Evolutionary conservation across 2,329 filamentous ascomycete species (phyloP), one percentile per base, ranked within the genome.

Genomic region (Pseudopyrenochaeta lycopersici): DNA sequence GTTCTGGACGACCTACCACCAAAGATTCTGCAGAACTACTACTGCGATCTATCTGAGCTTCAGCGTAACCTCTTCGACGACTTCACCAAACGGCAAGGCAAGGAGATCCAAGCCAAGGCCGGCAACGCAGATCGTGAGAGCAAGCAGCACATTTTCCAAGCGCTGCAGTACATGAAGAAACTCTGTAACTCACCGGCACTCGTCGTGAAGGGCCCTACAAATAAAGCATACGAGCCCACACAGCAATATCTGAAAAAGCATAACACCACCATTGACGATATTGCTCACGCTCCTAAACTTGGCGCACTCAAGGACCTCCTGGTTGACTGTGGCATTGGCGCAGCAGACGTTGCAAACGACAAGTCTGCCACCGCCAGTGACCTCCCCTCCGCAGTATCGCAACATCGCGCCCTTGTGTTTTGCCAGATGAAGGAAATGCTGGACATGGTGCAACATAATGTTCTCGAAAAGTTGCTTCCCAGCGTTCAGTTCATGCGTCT

Each of bases 401-500:
- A 94, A 27, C 95, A 99, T 73, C 91, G 95, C 39, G 96, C 95
- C 0, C 85, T 99, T 23, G 90, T 99, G 63, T 99, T 99, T 82
- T 99, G 95, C 70, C 95, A 99, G 75, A 97, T 99, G 92, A 99
- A 99, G 78, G 95, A 99, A 76, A 99, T 99, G 96, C 84, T 99
- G 20, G 95, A 99, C 76, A 98, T 99, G 86, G 96, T 99, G 2
- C 93, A 98, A 73, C 92, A 90, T 67, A 93, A 94, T 52, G 95
- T 99, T 1, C 80, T 99, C 33, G 92, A 91, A 75, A 90, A 90
- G 69, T 84, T 98, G 78, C 84, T 99, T n/a, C 95, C 95, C 1
- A 90, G 89, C 0, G 93, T 97, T 5, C 95, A 96, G 32, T 97
- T 90, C 72, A 85, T 98, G 52, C 90, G 96, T n/a, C 86, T 99